phyloP scores from a whole-genome alignment of 495 filamentous ascomycete species.

The Penicillium silybi region DNA sequence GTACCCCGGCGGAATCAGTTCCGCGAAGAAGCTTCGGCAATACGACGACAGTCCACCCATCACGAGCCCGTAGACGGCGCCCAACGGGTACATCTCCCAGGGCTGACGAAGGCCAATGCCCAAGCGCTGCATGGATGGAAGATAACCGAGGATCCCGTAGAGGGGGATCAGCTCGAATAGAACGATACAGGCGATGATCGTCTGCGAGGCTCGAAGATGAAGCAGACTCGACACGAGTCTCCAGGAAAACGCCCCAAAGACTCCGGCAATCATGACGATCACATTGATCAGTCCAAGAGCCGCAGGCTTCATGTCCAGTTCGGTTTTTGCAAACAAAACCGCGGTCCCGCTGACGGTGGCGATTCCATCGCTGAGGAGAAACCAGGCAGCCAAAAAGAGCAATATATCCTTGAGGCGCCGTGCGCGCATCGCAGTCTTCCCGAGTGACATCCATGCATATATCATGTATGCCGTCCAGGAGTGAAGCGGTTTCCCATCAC shows the following conservation, averaged over 20 bases:
- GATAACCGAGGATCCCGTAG: slow-evolving; percentile 86
- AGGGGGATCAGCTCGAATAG: slow-evolving; percentile 90
- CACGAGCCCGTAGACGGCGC: slow-evolving; percentile 87
- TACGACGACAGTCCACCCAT: slow-evolving; percentile 91
- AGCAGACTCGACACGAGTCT: slow-evolving; percentile 64
- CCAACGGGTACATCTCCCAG: slow-evolving; percentile 96
- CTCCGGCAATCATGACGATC: slow-evolving; percentile 75
- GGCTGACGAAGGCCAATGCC: slow-evolving; percentile 86
- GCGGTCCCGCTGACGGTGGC: slow-evolving; percentile 94
- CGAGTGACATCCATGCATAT: slow-evolving; percentile 83
- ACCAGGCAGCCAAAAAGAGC: slow-evolving; percentile 89
- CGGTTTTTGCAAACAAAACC: slow-evolving; percentile 91
- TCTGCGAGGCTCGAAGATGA: slow-evolving; percentile 69
- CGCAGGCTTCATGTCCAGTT: slow-evolving; percentile 82
- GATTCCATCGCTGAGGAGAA: slow-evolving; percentile 88
- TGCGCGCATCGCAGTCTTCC: slow-evolving; percentile 72
- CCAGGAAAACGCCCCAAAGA: slow-evolving; percentile 89
- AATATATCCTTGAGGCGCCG: slow-evolving; percentile 78
- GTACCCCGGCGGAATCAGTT: slow-evolving; percentile 87
- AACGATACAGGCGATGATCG: slow-evolving; percentile 83
- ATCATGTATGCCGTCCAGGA: slow-evolving; percentile 61
- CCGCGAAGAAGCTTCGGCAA: slow-evolving; percentile 87
- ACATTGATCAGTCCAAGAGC: slow-evolving; percentile 92
- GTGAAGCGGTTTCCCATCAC: slow-evolving; percentile 34
- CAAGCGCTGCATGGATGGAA: slow-evolving; percentile 70